Evolutionary conservation across 2,329 filamentous ascomycete genomes (phyloP), one percentile per base, ranked within the genome.

Genomic region (Xylariaceae sp.): DNA sequence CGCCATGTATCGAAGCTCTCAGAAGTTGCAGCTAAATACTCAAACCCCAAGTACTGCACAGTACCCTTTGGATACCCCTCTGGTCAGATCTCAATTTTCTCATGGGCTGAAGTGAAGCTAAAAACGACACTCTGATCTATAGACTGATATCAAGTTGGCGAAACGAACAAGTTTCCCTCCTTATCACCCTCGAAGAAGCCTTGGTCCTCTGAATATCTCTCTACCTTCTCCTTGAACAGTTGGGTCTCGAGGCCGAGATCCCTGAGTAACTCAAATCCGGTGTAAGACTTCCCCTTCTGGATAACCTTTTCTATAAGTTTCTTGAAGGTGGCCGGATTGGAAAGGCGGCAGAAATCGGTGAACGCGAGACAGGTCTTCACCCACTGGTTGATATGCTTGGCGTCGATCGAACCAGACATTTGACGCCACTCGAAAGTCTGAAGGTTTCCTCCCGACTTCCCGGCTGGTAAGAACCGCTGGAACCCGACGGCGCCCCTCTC

Each of bases 361-460:
- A 65, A 50, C 1, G 29, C 42, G 4, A 61, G 11, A 29, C 62
- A 66, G n/a, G 58, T 45, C 13, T 53, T 43, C 4, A 57, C 36
- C 65, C 65, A 67, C 9, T 47, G 50, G 6, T 58, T 50, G 43
- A 67, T 67, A 8, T 56, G 50, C 0, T 50, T 20, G 6, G 60
- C 61, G 15, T 67, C 62, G 6, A 66, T 21, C 15, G 57, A 57
- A 9, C 62, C 60, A 10, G 51, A 51, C 64, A 66, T 66, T 37
- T 67, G 65, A 6, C 65, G 61, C 37, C 59, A 67, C 48, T 67
- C 63, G 21, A 67, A 60, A 1, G 64, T 67, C 32, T 65, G 60
- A 0, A 54, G 57, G 15, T 67, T 66, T 0, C 63, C 62, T 16
- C 61, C 59, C 1, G 44, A 41, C n/a, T 45, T 55, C 0, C 53